A percentile compares a stretch with the other conserved stretches of the same genome.
These are phyloP conservation scores for Globisporangium okanoganense DNA, from an alignment of 352 stramenopile species.

Conservation along the genomic window DNA sequence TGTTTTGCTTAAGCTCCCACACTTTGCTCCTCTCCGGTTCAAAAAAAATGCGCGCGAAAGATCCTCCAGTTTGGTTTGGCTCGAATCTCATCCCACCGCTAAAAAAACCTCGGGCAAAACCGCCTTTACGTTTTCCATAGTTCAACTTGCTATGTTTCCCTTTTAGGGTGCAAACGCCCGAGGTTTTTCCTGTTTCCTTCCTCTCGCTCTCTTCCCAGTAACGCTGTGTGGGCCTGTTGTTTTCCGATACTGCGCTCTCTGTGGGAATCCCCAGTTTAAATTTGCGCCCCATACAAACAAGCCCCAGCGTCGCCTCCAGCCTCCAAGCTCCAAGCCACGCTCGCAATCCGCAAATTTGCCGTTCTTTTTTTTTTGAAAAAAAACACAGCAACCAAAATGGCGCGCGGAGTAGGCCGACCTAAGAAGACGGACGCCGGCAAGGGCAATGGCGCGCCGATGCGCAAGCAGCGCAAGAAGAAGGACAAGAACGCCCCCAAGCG, in stretches of 20 bases:
- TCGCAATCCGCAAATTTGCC: too few relatives aligned
- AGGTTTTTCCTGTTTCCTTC: constrained; percentile 16
- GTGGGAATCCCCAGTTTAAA: constrained; percentile 54
- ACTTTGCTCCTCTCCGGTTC: neutral
- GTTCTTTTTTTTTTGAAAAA: constrained; percentile 30
- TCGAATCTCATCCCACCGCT: constrained; percentile 1
- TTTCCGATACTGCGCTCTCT: constrained; percentile 19
- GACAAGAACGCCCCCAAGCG: constrained; percentile 91
- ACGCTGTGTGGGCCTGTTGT: constrained; percentile 13
- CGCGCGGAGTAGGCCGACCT: constrained; percentile 56
- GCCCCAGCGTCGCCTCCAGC: neutral
- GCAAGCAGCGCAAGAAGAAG: constrained; percentile 89
- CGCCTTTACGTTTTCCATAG: neutral
- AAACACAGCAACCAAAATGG: constrained; percentile 29
- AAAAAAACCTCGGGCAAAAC: constrained; percentile 4
- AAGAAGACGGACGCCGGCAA: constrained; percentile 52
- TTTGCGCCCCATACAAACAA: constrained; percentile 47
- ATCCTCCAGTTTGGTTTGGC: neutral
- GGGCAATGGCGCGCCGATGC: constrained; percentile 40
- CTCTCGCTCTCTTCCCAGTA: neutral
- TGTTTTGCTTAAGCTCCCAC: neutral
- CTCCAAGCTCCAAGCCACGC: constrained; percentile 8
- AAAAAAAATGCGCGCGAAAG: neutral
- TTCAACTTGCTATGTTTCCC: constrained; percentile 14
- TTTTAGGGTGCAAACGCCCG: constrained; percentile 8